Conservation (phyloP, 2,329 filamentous ascomycete genomes). For the Epicoccum sorghinum region DNA sequence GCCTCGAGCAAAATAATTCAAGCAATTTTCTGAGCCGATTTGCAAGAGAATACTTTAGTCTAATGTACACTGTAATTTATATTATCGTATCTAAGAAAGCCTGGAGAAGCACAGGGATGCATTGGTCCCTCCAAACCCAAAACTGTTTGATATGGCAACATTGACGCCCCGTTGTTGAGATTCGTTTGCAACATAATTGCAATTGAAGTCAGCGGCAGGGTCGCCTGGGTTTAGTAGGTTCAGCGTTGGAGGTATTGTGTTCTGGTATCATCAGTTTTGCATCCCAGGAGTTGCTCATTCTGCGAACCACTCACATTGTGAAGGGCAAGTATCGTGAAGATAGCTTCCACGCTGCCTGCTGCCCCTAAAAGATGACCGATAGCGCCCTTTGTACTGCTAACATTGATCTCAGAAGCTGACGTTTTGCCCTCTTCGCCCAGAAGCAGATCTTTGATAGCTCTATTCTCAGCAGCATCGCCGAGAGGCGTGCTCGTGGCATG, state of each 20-base stretch:
- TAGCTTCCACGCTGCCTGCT: constrained; percentile 85
- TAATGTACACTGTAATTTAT: background rate
- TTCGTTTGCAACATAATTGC: constrained; percentile 80
- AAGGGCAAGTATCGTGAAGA: constrained; percentile 83
- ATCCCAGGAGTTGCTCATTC: background rate
- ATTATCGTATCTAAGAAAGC: constrained; percentile 30
- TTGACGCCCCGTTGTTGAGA: constrained; percentile 74
- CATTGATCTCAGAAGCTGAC: constrained; percentile 69
- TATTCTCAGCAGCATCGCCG: constrained; percentile 87
- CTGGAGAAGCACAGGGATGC: constrained; percentile 80
- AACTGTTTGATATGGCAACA: constrained; percentile 89
- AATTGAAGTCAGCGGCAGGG: constrained; percentile 69
- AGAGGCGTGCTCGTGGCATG: constrained; percentile 89
- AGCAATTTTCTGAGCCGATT: background rate
- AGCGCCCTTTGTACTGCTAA: constrained; percentile 94
- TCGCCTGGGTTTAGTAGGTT: constrained; percentile 72
- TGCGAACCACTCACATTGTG: constrained; percentile 65
- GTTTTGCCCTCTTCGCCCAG: constrained; percentile 71
- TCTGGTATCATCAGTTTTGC: constrained; percentile 56
- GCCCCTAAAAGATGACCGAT: constrained; percentile 91
- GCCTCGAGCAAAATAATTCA: background rate
- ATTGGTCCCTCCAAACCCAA: constrained; percentile 97
- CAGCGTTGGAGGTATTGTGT: constrained; percentile 81
- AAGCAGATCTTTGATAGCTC: constrained; percentile 79
- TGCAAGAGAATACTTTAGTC: background rate